Conservation (phyloP, 441 rosid genomes). For the Gossypium schwendimanii region DNA sequence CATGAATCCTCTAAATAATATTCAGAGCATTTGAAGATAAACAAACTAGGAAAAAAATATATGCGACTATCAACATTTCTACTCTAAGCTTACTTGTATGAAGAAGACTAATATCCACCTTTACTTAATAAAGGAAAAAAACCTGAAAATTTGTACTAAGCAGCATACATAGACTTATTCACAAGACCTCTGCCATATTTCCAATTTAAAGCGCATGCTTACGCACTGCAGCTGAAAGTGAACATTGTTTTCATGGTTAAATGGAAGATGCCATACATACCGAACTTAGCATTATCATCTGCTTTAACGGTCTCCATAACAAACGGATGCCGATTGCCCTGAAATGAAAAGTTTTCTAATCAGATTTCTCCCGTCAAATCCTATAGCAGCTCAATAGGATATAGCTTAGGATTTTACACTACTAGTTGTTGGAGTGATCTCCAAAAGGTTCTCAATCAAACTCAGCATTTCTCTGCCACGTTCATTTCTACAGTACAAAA, state of each 20-base stretch:
- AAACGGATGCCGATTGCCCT: constrained; percentile 83
- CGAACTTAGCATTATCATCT: constrained; percentile 81
- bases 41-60: background rate
- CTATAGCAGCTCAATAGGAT: background rate
- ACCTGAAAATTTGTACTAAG: background rate
- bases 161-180: background rate
- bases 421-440: constrained; percentile 69
- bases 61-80: background rate
- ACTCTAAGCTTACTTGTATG: background rate
- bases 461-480: constrained; percentile 84
- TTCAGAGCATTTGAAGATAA: background rate
- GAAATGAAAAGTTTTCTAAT: constrained; percentile 14
- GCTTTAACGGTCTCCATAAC: constrained; percentile 94
- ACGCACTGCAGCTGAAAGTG: background rate
- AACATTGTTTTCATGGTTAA: background rate
- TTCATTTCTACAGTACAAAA: constrained; percentile 52
- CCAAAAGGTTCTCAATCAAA: constrained; percentile 68
- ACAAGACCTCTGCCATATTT: background rate
- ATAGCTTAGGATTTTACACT: constrained; percentile 45
- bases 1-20: background rate
- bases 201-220: background rate
- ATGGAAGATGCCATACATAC: constrained; percentile 27
- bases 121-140: background rate
- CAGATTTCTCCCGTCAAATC: background rate
- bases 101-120: background rate